Percentiles rank a stretch among this genome's conserved stretches.
These are phyloP conservation scores for Cyberlindnera misumaiensis DNA, from an alignment of 805 yeast genomes.

Conservation along the genomic window DNA sequence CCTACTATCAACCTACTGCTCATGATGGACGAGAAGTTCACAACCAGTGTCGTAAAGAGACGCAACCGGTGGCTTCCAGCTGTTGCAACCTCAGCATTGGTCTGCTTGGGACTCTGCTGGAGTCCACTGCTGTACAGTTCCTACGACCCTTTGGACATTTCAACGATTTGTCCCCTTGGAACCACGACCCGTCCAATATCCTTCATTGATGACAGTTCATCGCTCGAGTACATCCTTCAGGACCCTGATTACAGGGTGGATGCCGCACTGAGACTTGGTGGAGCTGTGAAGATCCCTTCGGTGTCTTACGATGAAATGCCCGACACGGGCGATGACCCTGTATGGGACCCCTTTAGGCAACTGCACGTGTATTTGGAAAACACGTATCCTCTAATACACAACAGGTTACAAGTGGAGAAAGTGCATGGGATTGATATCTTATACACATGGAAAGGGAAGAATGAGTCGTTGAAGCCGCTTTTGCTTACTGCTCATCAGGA, in stretches of 20 bases:
- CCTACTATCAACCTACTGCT: too few relatives aligned
- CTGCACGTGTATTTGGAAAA: slow-evolving; percentile 44
- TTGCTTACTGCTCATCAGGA: slow-evolving; percentile 77
- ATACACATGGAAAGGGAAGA: slow-evolving; percentile 56
- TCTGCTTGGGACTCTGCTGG: not conserved
- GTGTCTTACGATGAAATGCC: slow-evolving; percentile 49
- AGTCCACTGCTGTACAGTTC: not conserved
- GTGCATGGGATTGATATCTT: slow-evolving; percentile 63
- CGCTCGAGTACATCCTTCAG: slow-evolving; percentile 27
- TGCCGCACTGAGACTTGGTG: slow-evolving; percentile 39
- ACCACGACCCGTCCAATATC: slow-evolving; percentile 16
- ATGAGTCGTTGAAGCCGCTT: slow-evolving; percentile 48
- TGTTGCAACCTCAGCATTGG: not conserved
- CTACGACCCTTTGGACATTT: slow-evolving; percentile 4
- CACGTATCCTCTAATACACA: slow-evolving; percentile 50
- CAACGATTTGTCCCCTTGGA: slow-evolving; percentile 9
- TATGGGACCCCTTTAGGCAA: slow-evolving; percentile 29
- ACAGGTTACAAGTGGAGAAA: slow-evolving; percentile 42
- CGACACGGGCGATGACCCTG: slow-evolving; percentile 24
- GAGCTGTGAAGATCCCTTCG: slow-evolving; percentile 61
- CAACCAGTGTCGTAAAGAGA: not conserved
- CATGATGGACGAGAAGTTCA: not conserved
- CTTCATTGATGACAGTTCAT: slow-evolving; percentile 19
- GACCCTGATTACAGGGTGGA: slow-evolving; percentile 27
- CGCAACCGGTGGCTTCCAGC: not conserved